phyloP scores from a whole-genome alignment of 768 basidiomycete species.

The Termitomyces bulborhizus region DNA sequence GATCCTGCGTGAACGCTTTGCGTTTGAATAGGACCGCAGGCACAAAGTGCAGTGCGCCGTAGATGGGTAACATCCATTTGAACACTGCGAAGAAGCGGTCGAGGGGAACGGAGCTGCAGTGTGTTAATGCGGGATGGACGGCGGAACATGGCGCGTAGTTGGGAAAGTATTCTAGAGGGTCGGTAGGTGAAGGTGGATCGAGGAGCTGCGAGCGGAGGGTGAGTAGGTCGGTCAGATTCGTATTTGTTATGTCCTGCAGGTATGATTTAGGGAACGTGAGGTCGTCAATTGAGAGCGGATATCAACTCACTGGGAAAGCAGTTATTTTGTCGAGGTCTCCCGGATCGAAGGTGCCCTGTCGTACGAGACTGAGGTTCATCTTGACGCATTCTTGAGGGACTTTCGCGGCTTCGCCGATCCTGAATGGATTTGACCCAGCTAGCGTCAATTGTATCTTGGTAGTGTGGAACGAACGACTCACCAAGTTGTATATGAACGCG shows the following conservation, averaged over 20 bases:
- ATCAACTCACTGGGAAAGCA: conserved; percentile 31
- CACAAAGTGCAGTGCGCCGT: conserved; percentile 86
- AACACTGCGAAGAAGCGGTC: conserved; percentile 76
- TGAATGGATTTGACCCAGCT: conserved; percentile 19
- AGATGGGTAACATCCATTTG: conserved; percentile 78
- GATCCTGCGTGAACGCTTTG: conserved; percentile 56
- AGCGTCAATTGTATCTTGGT: not conserved
- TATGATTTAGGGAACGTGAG: not conserved
- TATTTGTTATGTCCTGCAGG: conserved; percentile 45
- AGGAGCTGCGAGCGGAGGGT: conserved; percentile 32
- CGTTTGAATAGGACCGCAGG: conserved; percentile 83
- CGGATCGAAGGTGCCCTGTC: conserved; percentile 49
- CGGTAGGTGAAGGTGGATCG: conserved; percentile 20
- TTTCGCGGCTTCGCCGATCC: conserved; percentile 69
- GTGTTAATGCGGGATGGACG: conserved; percentile 70
- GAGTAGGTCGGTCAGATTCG: conserved; percentile 45
- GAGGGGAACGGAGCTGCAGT: conserved; percentile 53
- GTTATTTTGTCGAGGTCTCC: conserved; percentile 52
- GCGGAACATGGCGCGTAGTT: conserved; percentile 58
- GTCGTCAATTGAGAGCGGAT: not conserved
- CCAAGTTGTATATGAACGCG: conserved; percentile 73
- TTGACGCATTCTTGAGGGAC: conserved; percentile 51
- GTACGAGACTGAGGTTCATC: conserved; percentile 58
- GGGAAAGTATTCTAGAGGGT: conserved; percentile 33
- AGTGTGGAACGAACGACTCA: conserved; percentile 22